Conservation (phyloP, 2,329 filamentous ascomycete species). For the Ophiostoma sp. region DNA sequence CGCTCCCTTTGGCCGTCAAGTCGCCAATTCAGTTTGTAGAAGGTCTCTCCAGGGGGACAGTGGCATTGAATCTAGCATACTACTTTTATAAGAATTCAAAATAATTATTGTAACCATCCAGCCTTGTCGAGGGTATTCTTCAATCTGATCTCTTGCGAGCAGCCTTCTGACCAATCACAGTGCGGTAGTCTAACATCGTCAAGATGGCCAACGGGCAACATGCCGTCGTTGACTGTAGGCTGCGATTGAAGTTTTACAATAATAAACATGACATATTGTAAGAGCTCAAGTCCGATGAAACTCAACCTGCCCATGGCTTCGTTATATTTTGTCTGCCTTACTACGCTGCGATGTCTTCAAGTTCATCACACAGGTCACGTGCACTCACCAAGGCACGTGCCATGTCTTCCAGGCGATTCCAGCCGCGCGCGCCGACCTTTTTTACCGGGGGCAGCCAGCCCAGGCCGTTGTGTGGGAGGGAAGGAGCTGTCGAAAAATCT, state of each 20-base stretch:
- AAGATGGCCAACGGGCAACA: background rate
- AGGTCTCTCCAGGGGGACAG: background rate
- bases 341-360: background rate
- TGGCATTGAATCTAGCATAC: background rate
- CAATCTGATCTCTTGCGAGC: background rate
- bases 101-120: background rate
- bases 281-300: too few species aligned
- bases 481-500: slow-evolving; percentile 21
- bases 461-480: slow-evolving; percentile 10
- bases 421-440: slow-evolving; percentile 1
- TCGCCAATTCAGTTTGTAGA: background rate
- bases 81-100: background rate
- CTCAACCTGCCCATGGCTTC: background rate
- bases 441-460: slow-evolving; percentile 8
- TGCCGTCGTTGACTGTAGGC: background rate
- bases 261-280: background rate
- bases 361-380: background rate
- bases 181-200: background rate
- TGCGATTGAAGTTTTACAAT: background rate
- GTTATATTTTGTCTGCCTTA: background rate
- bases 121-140: too few species aligned
- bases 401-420: background rate
- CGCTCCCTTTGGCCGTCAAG: background rate
- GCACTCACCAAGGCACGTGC: slow-evolving; percentile 11
- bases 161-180: background rate